phyloP scores from a whole-genome alignment of 768 basidiomycete species.

The Gloeopeniophorella convolvens region DNA sequence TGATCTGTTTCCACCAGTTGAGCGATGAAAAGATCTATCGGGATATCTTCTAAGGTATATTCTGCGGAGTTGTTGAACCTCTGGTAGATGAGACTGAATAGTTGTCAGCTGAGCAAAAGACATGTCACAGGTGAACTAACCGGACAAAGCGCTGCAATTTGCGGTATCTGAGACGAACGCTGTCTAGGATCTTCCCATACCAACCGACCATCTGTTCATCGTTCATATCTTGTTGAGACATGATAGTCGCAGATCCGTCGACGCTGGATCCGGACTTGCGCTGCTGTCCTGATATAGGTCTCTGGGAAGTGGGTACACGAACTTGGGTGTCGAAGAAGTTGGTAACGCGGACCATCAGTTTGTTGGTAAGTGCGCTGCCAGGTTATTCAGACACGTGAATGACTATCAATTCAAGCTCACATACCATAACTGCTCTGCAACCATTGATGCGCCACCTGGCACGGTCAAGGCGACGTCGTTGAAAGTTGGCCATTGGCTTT shows the following conservation, averaged over 20 bases:
- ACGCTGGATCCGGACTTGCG: slow-evolving; percentile 24
- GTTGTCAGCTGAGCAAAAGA: slow-evolving; percentile 1
- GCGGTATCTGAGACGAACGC: slow-evolving; percentile 84
- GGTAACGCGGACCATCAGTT: slow-evolving; percentile 85
- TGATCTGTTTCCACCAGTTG: slow-evolving; percentile 80
- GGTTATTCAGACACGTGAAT: neutral
- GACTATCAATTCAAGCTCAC: slow-evolving; percentile 22
- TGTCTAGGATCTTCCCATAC: slow-evolving; percentile 92
- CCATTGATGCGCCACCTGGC: slow-evolving; percentile 78
- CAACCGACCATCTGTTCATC: slow-evolving; percentile 78
- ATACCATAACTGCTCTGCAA: slow-evolving; percentile 94
- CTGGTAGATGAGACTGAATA: slow-evolving; percentile 59
- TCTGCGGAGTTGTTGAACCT: slow-evolving; percentile 93
- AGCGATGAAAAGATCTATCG: slow-evolving; percentile 74
- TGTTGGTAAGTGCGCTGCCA: slow-evolving; percentile 81
- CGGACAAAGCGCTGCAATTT: slow-evolving; percentile 92
- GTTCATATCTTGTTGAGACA: slow-evolving; percentile 50
- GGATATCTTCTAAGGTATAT: slow-evolving; percentile 69
- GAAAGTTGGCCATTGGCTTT: slow-evolving; percentile 93
- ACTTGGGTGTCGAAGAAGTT: slow-evolving; percentile 96
- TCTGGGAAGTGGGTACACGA: slow-evolving; percentile 51
- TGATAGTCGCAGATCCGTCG: slow-evolving; percentile 23
- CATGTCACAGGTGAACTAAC: slow-evolving; percentile 34
- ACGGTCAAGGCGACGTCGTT: slow-evolving; percentile 87
- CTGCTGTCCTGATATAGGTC: slow-evolving; percentile 17